Conservation (phyloP, 805 yeast genomes). For the Candida broadrunensis region DNA sequence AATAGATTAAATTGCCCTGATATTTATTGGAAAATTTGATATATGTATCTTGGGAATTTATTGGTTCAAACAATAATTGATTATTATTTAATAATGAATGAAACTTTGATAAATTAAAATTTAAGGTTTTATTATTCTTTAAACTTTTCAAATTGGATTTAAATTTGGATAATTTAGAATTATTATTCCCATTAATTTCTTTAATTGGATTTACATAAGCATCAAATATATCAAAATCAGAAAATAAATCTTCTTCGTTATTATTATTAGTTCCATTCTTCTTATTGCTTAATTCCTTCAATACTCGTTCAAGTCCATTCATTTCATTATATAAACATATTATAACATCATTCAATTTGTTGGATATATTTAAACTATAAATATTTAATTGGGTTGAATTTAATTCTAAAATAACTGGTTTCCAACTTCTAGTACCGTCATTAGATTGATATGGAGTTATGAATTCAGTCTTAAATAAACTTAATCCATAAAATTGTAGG, state of each 20-base stretch:
- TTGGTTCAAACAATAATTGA: slow-evolving; percentile 38
- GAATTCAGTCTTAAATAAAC: slow-evolving; percentile 34
- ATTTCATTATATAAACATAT: slow-evolving; percentile 27
- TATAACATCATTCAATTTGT: slow-evolving; percentile 18
- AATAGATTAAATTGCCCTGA: slow-evolving; percentile 21
- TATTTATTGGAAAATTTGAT: slow-evolving; percentile 14
- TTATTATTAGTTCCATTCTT: neutral
- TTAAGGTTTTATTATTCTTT: slow-evolving; percentile 10
- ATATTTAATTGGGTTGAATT: slow-evolving; percentile 38
- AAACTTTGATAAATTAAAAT: slow-evolving; percentile 14
- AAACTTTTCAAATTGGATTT: slow-evolving; percentile 13
- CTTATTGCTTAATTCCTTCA: neutral
- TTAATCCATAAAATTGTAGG: slow-evolving; percentile 28
- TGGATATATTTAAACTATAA: slow-evolving; percentile 22
- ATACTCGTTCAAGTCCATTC: slow-evolving; percentile 10
- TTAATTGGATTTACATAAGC: slow-evolving; percentile 14
- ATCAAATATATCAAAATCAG: slow-evolving; percentile 20
- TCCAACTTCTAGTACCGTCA: slow-evolving; percentile 24
- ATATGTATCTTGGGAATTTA: slow-evolving; percentile 12
- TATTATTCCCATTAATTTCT: neutral
- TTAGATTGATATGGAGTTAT: slow-evolving; percentile 33
- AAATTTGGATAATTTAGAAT: slow-evolving; percentile 10
- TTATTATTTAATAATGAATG: slow-evolving; percentile 22
- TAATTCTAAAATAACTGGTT: slow-evolving; percentile 36
- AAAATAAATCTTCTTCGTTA: slow-evolving; percentile 1